Evolutionary conservation across 371 early-diverging fungal species (phyloP).

Genomic region (Saksenaea vasiformis): DNA sequence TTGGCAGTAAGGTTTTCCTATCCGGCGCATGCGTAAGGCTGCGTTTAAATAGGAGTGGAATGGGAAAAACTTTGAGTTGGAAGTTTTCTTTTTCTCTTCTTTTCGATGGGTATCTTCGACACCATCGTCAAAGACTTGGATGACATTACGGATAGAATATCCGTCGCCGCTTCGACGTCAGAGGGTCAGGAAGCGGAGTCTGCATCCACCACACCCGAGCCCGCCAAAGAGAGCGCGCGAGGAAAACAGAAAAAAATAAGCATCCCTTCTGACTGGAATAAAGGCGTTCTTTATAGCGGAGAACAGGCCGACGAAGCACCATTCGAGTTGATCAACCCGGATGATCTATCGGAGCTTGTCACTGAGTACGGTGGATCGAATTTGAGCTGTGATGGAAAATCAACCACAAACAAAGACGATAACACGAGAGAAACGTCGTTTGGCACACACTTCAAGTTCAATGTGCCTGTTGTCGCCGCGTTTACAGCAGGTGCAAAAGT

Average conservation of each 20-base stretch:
- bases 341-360: not conserved
- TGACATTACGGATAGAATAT: not conserved
- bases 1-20: not conserved
- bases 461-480: not conserved
- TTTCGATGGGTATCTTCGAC: not conserved
- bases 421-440: not conserved
- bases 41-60: not conserved
- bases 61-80: not conserved
- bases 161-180: not conserved
- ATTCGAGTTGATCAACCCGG: not conserved
- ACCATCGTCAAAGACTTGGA: not conserved
- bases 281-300: not conserved
- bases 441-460: not conserved
- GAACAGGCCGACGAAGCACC: not conserved
- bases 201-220: not conserved
- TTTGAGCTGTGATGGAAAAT: not conserved
- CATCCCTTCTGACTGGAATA: not conserved
- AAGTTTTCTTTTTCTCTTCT: not conserved
- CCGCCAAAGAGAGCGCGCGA: not conserved
- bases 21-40: not conserved
- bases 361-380: not conserved
- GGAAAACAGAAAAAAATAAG: not conserved
- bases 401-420: not conserved
- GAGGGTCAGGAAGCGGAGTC: not conserved
- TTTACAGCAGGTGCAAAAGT: conserved; percentile 1